Evolutionary conservation across 257 asterid genomes (phyloP), one percentile per base, ranked within the genome.

Genomic region (Solanum etuberosum): DNA sequence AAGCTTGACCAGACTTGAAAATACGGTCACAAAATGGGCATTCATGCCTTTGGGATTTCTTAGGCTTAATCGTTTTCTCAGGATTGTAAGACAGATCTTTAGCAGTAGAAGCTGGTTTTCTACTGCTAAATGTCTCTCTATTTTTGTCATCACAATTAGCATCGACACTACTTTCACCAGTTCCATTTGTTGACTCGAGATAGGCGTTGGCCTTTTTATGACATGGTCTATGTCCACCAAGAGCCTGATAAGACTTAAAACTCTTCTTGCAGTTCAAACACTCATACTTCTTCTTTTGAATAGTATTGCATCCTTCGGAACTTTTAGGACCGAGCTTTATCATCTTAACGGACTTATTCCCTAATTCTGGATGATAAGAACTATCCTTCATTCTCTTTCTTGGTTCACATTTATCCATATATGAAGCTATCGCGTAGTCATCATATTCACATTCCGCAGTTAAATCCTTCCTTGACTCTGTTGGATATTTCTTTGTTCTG

Each of bases 191-290:
- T 1, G 96, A 87, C 80, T 94, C 95, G 7, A 86, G 72, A 42
- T 40, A 81, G 7, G 92, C 90, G 71, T 89, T 91, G 80, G 40
- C 88, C 88, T 91, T 86, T 74, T 93, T 95, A 91, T 94, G 98
- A 91, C 99, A 97, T 0, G 99, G 99, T 67, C 96, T 92, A 83
- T 97, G 99, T 42, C 99, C 99, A 18, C 99, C 99, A 3, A 97
- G 95, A 63, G 97, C 99, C 85, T 97, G 99, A 90, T 89, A 95
- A 4, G 99, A 97, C 87, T 90, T 93, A 91, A 97, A 97, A 43
- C 35, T 85, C 98, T 92, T 97, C 90, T 93, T 94, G 88, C 99
- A 97, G 88, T 92, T 97, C 89, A 94, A 91, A 89, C 99, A 97
- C 89, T 95, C 97, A 65, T 94, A 97, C 87, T 92, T 94, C 74